These are phyloP conservation scores for Zygotorulaspora sp. DNA, from an alignment of 805 yeast species.

Conservation along the genomic window DNA sequence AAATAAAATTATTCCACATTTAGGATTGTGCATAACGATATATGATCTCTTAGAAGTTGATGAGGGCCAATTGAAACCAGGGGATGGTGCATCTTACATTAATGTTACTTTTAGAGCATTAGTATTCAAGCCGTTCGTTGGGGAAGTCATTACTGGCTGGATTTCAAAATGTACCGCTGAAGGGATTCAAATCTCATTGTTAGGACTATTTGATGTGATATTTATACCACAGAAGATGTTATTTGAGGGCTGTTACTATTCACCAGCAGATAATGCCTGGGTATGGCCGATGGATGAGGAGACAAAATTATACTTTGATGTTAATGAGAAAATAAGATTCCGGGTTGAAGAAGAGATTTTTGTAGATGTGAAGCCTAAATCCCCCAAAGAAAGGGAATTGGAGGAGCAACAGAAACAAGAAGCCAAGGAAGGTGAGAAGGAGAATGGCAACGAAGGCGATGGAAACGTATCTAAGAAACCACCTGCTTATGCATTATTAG, in stretches of 20 bases:
- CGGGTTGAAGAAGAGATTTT: slow-evolving; percentile 87
- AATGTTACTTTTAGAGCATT: slow-evolving; percentile 70
- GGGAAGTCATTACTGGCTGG: slow-evolving; percentile 91
- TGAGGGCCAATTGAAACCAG: slow-evolving; percentile 87
- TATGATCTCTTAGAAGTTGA: slow-evolving; percentile 80
- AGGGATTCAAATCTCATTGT: slow-evolving; percentile 62
- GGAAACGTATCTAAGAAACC: slow-evolving; percentile 36
- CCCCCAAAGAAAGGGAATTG: slow-evolving; percentile 50
- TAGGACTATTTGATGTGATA: slow-evolving; percentile 89
- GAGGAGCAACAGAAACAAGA: slow-evolving; percentile 30
- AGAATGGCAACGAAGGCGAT: slow-evolving; percentile 24
- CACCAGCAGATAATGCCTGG: slow-evolving; percentile 86
- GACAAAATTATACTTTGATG: slow-evolving; percentile 74
- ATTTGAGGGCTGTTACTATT: slow-evolving; percentile 69
- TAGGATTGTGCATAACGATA: slow-evolving; percentile 79
- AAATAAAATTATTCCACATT: slow-evolving; percentile 74
- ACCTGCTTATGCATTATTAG: slow-evolving; percentile 82
- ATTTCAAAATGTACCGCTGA: slow-evolving; percentile 81
- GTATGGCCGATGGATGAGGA: slow-evolving; percentile 78
- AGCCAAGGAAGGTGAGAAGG: slow-evolving; percentile 9
- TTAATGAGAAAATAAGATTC: slow-evolving; percentile 86
- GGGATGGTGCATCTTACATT: slow-evolving; percentile 86
- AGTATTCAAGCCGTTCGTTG: slow-evolving; percentile 90
- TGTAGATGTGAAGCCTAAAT: slow-evolving; percentile 74
- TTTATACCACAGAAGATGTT: slow-evolving; percentile 79